These are phyloP conservation scores for Fusarium poae DNA, from an alignment of 2,329 filamentous ascomycete species.

Conservation along the genomic window DNA sequence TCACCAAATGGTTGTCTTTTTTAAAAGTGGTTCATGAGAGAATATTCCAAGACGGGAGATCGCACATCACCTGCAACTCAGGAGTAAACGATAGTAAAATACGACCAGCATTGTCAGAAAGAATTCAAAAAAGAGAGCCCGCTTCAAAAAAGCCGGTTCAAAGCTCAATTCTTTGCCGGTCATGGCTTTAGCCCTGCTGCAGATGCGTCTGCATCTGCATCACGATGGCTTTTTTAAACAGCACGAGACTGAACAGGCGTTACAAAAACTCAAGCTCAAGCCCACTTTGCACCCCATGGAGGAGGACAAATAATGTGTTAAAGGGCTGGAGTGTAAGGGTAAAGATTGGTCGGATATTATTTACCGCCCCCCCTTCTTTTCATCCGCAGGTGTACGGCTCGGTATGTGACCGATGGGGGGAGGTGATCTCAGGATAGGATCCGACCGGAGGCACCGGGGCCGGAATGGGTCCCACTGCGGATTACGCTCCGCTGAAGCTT, in stretches of 20 bases:
- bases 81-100: conserved; percentile 8
- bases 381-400: conserved; percentile 38
- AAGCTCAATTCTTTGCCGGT: conserved; percentile 43
- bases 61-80: conserved; percentile 21
- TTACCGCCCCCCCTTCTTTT: conserved; percentile 46
- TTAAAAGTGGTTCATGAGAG: conserved; percentile 11
- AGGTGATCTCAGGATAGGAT: conserved; percentile 36
- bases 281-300: conserved; percentile 42
- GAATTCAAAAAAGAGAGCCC: conserved; percentile 11
- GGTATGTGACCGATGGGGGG: conserved; percentile 48
- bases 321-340: conserved; percentile 17
- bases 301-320: conserved; percentile 20
- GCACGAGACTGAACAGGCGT: conserved; percentile 33
- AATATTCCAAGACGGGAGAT: conserved; percentile 28
- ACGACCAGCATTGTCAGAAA: background rate
- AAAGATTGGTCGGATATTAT: conserved; percentile 39
- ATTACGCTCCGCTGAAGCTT: conserved; percentile 43
- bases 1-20: background rate
- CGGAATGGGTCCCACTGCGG: conserved; percentile 39
- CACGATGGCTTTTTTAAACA: conserved; percentile 35
- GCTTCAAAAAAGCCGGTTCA: conserved; percentile 9
- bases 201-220: conserved; percentile 16
- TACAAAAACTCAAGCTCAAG: conserved; percentile 19
- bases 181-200: conserved; percentile 27
- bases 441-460: conserved; percentile 42